Evolutionary conservation across 2,329 filamentous ascomycete genomes (phyloP).

Genomic region (Aspergillus clavatus): DNA sequence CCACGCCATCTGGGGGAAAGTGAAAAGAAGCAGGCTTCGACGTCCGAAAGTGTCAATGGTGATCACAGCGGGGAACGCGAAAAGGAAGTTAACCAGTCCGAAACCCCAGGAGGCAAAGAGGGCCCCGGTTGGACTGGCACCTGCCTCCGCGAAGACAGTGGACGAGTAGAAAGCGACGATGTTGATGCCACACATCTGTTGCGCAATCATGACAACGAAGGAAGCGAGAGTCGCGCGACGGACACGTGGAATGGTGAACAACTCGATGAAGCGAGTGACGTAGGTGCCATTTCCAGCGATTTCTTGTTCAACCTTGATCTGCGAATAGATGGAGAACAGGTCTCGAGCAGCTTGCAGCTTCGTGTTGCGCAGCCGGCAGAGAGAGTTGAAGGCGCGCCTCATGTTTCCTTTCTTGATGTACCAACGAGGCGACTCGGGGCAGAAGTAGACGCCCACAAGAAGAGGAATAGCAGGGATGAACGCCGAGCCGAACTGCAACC

Average conservation of each 20-base stretch:
- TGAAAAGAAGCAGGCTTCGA: constrained; percentile 58
- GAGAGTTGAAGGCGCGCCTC: constrained; percentile 55
- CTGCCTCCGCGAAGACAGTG: constrained; percentile 52
- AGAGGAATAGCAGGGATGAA: constrained; percentile 62
- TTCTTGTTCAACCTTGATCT: constrained; percentile 45
- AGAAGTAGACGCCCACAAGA: constrained; percentile 54
- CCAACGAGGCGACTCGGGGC: constrained; percentile 63
- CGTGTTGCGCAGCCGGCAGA: constrained; percentile 54
- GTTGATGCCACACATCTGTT: constrained; percentile 68
- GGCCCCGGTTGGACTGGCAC: constrained; percentile 52
- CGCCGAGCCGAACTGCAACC: constrained; percentile 60
- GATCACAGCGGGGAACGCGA: constrained; percentile 60
- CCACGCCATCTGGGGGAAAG: constrained; percentile 65
- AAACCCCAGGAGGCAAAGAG: constrained; percentile 62
- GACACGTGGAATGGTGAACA: constrained; percentile 48
- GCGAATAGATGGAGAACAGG: constrained; percentile 56
- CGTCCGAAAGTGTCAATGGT: constrained; percentile 66
- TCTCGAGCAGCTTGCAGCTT: constrained; percentile 59
- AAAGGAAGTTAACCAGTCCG: constrained; percentile 61
- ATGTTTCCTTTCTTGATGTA: constrained; percentile 63
- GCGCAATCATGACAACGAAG: constrained; percentile 73
- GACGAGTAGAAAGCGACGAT: constrained; percentile 74
- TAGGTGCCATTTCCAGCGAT: constrained; percentile 51
- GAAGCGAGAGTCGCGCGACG: constrained; percentile 66
- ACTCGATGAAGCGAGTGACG: constrained; percentile 53